Percentiles rank a stretch among this genome's conserved stretches.
Conservation (phyloP, 1,139 yeast species). For the Yamadazyma dushanensis region DNA sequence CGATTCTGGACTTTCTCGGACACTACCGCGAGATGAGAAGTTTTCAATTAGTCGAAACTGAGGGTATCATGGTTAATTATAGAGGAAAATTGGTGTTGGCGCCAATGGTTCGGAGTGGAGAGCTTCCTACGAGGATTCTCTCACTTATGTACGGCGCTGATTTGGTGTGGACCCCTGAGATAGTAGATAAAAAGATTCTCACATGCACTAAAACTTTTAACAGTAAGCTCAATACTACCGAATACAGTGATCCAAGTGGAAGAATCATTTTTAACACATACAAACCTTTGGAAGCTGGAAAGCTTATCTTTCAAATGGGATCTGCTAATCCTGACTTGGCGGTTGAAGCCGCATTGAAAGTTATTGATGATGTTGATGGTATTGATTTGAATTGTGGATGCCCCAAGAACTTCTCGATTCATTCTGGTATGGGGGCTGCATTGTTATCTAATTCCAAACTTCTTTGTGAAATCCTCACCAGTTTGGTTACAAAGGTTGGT, state of each 20-base stretch:
- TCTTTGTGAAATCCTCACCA: constrained; percentile 63
- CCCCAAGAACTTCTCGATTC: constrained; percentile 86
- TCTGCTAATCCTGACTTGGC: constrained; percentile 83
- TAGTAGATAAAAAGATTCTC: constrained; percentile 79
- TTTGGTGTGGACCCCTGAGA: constrained; percentile 94
- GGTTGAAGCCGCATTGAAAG: constrained; percentile 77
- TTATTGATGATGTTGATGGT: constrained; percentile 85
- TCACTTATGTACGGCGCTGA: constrained; percentile 87
- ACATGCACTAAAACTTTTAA: constrained; percentile 67
- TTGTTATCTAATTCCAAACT: constrained; percentile 77
- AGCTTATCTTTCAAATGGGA: constrained; percentile 85
- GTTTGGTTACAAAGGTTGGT: constrained; percentile 79
- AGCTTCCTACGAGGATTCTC: constrained; percentile 81
- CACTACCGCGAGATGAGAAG: too few relatives aligned
- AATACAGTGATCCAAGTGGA: constrained; percentile 41
- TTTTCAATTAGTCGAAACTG: too few relatives aligned
- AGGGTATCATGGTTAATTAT: constrained; percentile 21
- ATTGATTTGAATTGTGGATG: constrained; percentile 96
- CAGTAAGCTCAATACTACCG: constrained; percentile 55
- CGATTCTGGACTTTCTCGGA: too few relatives aligned
- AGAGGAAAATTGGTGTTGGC: constrained; percentile 80
- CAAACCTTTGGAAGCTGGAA: constrained; percentile 59
- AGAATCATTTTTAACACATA: constrained; percentile 70
- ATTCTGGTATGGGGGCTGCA: constrained; percentile 98
- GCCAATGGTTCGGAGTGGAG: constrained; percentile 96